Conservation (phyloP, 202 grass and related monocot species). For the Saccharum hybrid region DNA sequence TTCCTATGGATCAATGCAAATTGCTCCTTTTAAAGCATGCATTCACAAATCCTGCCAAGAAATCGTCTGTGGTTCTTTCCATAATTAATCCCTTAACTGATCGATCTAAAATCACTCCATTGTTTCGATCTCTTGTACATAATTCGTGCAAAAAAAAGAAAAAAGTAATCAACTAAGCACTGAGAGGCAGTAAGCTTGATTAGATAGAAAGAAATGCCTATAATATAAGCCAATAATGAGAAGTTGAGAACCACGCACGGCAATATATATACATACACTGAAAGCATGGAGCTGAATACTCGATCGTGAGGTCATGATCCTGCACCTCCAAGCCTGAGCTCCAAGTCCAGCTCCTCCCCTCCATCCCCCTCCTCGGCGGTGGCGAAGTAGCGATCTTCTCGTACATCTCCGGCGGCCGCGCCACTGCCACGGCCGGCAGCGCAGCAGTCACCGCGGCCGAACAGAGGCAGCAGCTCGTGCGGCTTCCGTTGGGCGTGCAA, state of each 20-base stretch:
- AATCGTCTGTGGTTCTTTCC: background rate
- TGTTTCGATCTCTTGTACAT: background rate
- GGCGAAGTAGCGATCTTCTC: background rate
- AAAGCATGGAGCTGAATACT: background rate
- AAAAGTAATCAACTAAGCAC: background rate
- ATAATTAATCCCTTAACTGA: background rate
- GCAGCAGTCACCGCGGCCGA: conserved; percentile 23
- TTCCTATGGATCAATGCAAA: background rate
- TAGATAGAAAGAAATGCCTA: background rate
- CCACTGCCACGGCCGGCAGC: background rate
- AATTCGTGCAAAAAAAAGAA: background rate
- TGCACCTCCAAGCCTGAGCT: conserved; percentile 67
- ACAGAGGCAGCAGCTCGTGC: conserved; percentile 55
- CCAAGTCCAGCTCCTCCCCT: conserved; percentile 65
- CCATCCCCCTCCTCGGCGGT: background rate
- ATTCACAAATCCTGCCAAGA: background rate
- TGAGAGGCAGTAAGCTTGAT: background rate
- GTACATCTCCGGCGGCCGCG: background rate
- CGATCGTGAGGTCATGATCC: background rate
- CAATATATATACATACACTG: no score
- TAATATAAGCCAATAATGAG: background rate
- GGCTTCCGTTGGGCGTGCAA: conserved; percentile 25
- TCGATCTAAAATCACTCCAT: background rate
- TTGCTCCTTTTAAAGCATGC: background rate
- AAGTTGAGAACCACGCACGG: background rate